A percentile compares a stretch with the other conserved stretches of the same genome.
Conservation (phyloP, 148 eudicot genomes). For the Bassia scoparia region DNA sequence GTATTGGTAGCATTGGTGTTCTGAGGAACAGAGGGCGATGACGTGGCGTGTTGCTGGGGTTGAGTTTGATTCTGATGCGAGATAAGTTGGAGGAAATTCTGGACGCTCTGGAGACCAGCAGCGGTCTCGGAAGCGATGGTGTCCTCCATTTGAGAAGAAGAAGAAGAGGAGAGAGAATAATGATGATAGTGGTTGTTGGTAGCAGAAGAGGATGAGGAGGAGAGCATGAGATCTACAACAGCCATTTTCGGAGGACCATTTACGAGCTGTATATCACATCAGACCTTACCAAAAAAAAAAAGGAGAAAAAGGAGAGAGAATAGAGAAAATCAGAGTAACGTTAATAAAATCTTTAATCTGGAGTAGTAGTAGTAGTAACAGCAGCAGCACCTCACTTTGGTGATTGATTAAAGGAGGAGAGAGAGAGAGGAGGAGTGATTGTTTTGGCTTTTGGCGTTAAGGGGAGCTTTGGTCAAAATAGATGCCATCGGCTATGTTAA, state of each 20-base stretch:
- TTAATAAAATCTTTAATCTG: not conserved
- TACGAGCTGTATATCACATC: not conserved
- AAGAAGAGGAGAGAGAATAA: slow-evolving; percentile 22
- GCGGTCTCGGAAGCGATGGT: slow-evolving; percentile 59
- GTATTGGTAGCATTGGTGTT: not conserved
- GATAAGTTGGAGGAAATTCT: slow-evolving; percentile 53
- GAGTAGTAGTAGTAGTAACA: slow-evolving; percentile 5
- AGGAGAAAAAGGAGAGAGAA: not conserved
- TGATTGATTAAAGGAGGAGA: slow-evolving; percentile 2
- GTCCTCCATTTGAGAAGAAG: slow-evolving; percentile 1
- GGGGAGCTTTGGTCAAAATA: slow-evolving; percentile 19
- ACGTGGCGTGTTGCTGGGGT: not conserved
- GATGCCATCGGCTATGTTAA: slow-evolving; percentile 24
- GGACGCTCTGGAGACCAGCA: slow-evolving; percentile 71
- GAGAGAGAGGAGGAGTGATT: too few relatives aligned
- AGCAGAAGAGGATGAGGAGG: slow-evolving; percentile 13
- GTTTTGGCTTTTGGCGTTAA: too few relatives aligned
- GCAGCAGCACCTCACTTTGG: slow-evolving; percentile 18
- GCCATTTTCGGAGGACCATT: slow-evolving; percentile 45
- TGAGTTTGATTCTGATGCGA: slow-evolving; percentile 26
- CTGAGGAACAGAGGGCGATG: not conserved
- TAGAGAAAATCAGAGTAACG: not conserved
- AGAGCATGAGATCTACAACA: slow-evolving; percentile 48
- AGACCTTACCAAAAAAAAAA: too few relatives aligned
- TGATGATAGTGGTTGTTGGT: too few relatives aligned